Evolutionary conservation across 2,329 filamentous ascomycete species (phyloP), one percentile per base, ranked within the genome.

Genomic region (Hymenoscyphus fructigenus): DNA sequence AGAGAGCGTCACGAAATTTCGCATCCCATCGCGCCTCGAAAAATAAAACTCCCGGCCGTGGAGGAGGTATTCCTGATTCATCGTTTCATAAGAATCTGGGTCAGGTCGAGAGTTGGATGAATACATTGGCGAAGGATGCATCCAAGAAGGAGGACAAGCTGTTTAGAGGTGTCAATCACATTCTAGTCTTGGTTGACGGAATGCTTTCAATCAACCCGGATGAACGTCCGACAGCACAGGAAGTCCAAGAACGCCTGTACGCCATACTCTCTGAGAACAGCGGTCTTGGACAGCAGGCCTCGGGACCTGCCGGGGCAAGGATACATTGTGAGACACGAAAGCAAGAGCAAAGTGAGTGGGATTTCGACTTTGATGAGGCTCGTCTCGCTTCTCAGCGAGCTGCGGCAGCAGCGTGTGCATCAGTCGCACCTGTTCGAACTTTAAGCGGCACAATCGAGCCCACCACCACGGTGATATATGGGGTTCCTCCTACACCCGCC

Each of bases 11-110:
- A 0, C 83, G 85, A 59, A 84, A 88, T 29, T 92, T 92, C 72
- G 80, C 85, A 38, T 82, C 85, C 28, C 87, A 91, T 74, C 87
- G 91, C 5, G 83, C 85, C 1, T 83, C 85, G 3, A 88, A 88
- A 73, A 86, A 89, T 74, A 88, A 87, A 73, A 83, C 70, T 10
- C 68, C 72, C 0, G 74, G 73, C 26, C 70, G 74, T 23, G 85
- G 85, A 34, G 86, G 85, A 14, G 87, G 86, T 5, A 83, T 88
- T 1, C 73, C 73, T 1, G 90, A 92, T 76, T 83, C 88, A 0
- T 91, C 88, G 0, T 93, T 91, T 75, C 90, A 92, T 76, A 84
- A 85, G 68, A 91, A 92, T 70, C 79, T 89, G 0, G 83, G 85
- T 17, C 88, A 90, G 75, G 83, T 92, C 1, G 85, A 89, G 67